Evolutionary conservation across 2,329 filamentous ascomycete genomes (phyloP), one percentile per base, ranked within the genome.

Genomic region (Grosmannia serpens): DNA sequence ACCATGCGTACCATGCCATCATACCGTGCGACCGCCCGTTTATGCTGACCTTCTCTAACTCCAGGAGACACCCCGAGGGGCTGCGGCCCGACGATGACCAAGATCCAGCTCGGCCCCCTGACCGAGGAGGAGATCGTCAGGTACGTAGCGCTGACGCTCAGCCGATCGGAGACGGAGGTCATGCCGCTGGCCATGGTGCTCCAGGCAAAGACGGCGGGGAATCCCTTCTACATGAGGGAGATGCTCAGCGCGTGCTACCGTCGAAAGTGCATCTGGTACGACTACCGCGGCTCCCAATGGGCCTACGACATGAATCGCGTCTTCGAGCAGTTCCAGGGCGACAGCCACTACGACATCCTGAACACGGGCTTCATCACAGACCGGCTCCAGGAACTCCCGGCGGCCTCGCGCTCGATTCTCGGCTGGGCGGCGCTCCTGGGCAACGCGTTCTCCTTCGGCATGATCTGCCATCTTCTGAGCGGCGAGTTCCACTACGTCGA

Each of bases 221-320:
- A 95, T 62, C 87, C 91, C 0, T 96, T 96, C 67, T 95, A 94
- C 67, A 88, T 96, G 70, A 81, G 89, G 58, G 89, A 96, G 71
- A 95, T 96, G 81, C 80, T 96, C 5, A 89, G 89, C 67, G 86
- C 87, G 3, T 95, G 89, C 68, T 86, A 95, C 69, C 84, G 89
- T 47, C 94, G 89, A 67, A 86, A 86, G 64, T 95, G 89, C 69
- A 87, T 96, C 55, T 95, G 86, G 82, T 96, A 95, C 70, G 90
- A 91, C 62, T 96, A 94, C 78, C 85, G 84, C 64, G 83, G 87
- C 63, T 88, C 85, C 53, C 79, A 81, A 52, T 97, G 92, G 92
- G 80, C 87, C 51, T 96, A 86, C 68, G 87, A 95, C 67, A 74
- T 96, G 13, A 91, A 96, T 70, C 84, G 82, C 63, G 83, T 96